These are phyloP conservation scores for Hypoxylon sp. DNA, from an alignment of 2,329 filamentous ascomycete genomes.

Conservation along the genomic window DNA sequence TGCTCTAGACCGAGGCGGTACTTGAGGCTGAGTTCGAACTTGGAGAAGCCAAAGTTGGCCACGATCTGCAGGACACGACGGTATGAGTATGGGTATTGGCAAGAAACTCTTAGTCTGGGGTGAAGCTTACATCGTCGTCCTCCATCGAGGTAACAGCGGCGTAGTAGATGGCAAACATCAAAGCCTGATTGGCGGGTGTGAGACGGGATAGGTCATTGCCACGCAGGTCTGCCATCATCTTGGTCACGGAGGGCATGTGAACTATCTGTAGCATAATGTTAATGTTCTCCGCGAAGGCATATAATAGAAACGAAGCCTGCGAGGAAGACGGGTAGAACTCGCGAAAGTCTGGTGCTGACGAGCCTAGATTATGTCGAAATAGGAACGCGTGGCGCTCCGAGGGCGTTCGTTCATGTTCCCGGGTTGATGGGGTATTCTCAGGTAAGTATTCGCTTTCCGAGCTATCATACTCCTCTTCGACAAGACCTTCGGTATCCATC, in stretches of 20 bases:
- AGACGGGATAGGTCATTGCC: slow-evolving; percentile 49
- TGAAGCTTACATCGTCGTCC: slow-evolving; percentile 62
- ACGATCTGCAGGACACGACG: slow-evolving; percentile 40
- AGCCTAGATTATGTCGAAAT: slow-evolving; percentile 59
- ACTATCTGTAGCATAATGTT: slow-evolving; percentile 59
- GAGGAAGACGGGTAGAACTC: slow-evolving; percentile 65
- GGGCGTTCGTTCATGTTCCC: slow-evolving; percentile 57
- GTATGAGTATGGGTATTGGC: slow-evolving; percentile 2
- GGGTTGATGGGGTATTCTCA: slow-evolving; percentile 49
- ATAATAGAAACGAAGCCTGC: slow-evolving; percentile 65
- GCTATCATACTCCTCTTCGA: slow-evolving; percentile 51
- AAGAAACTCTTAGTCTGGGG: not conserved
- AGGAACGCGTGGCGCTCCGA: slow-evolving; percentile 63
- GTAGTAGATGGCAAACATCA: slow-evolving; percentile 70
- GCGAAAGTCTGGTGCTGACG: slow-evolving; percentile 49
- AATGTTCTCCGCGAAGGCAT: slow-evolving; percentile 64
- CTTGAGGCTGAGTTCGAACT: slow-evolving; percentile 53
- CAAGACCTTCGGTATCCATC: slow-evolving; percentile 53
- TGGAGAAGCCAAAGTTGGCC: slow-evolving; percentile 55
- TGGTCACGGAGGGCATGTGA: slow-evolving; percentile 59
- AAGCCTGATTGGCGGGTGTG: slow-evolving; percentile 60
- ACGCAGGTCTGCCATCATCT: slow-evolving; percentile 54
- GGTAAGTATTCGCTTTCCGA: slow-evolving; percentile 55
- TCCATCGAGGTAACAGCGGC: slow-evolving; percentile 67
- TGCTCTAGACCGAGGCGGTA: slow-evolving; percentile 60